A percentile compares a stretch with the other conserved stretches of the same genome.
Evolutionary conservation across 2,329 filamentous ascomycete genomes (phyloP).

Genomic region (Coniochaeta hoffmannii): DNA sequence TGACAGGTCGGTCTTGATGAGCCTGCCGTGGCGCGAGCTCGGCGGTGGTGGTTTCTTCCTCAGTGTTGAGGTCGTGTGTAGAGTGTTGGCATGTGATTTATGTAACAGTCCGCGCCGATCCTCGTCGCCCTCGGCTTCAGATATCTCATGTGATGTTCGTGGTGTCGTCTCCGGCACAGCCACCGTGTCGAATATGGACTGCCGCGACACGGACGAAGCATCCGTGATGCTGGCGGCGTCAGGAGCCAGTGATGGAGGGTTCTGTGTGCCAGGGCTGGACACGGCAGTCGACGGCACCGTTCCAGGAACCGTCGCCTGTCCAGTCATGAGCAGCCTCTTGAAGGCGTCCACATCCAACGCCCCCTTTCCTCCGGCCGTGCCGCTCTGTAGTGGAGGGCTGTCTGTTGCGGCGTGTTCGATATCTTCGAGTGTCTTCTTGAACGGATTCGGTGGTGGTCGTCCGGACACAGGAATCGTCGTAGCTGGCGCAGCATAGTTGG

Average conservation of each 20-base stretch:
- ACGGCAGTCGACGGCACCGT: conserved; percentile 14
- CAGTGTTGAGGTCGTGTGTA: conserved; percentile 13
- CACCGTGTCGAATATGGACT: conserved; percentile 49
- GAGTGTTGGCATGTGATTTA: conserved; percentile 6
- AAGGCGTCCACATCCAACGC: conserved; percentile 73
- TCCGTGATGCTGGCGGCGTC: conserved; percentile 49
- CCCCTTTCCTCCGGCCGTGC: conserved; percentile 26
- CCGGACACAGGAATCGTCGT: conserved; percentile 14
- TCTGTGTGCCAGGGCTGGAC: conserved; percentile 10
- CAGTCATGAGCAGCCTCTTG: conserved; percentile 67
- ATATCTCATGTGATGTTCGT: conserved; percentile 51
- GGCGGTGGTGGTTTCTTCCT: conserved; percentile 64
- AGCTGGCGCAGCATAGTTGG: conserved; percentile 8
- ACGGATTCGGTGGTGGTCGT: conserved; percentile 41
- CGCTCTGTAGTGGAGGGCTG: conserved; percentile 23
- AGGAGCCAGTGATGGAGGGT: conserved; percentile 14
- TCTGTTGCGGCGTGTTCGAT: conserved; percentile 31
- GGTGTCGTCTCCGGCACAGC: conserved; percentile 37
- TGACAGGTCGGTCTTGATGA: conserved; percentile 46
- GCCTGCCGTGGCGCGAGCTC: conserved; percentile 70
- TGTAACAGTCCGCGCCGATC: conserved; percentile 29
- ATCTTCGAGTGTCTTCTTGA: conserved; percentile 47
- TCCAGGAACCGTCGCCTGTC: conserved; percentile 37
- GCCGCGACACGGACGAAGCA: conserved; percentile 49
- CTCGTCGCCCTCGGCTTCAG: conserved; percentile 40